phyloP scores from a whole-genome alignment of 805 yeast species.

The Yamadazyma kitorensis region DNA sequence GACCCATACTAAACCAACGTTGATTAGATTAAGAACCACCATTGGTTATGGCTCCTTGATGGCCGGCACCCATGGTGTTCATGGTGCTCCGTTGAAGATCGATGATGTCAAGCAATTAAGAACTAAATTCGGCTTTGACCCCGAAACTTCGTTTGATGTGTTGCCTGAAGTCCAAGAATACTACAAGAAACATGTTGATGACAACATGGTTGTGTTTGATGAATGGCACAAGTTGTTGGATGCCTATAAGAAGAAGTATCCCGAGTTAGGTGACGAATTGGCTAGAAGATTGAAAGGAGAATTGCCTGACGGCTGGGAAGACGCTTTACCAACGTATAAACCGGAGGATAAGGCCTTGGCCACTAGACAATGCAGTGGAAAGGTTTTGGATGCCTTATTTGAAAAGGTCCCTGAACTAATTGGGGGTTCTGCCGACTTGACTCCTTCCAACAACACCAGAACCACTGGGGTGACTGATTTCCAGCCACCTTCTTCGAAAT shows the following conservation, averaged over 20 bases:
- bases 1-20: conserved; percentile 76
- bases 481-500: conserved; percentile 78
- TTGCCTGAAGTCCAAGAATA: conserved; percentile 78
- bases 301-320: conserved; percentile 82
- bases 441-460: conserved; percentile 94
- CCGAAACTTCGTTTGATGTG: conserved; percentile 72
- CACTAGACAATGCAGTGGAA: conserved; percentile 90
- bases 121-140: conserved; percentile 82
- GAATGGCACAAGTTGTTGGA: conserved; percentile 71
- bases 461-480: conserved; percentile 81
- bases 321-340: conserved; percentile 73
- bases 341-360: conserved; percentile 82
- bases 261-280: conserved; percentile 75
- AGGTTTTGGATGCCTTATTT: conserved; percentile 60
- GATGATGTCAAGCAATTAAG: conserved; percentile 90
- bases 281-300: conserved; percentile 72
- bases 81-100: conserved; percentile 92
- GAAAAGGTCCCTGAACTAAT: conserved; percentile 77
- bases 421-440: conserved; percentile 98
- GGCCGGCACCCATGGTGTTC: conserved; percentile 88
- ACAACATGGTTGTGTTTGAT: conserved; percentile 65
- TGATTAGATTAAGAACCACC: conserved; percentile 84
- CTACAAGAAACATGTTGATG: conserved; percentile 54
- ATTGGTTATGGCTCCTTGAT: conserved; percentile 89
- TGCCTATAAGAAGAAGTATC: conserved; percentile 63